Percentiles rank a stretch among this genome's conserved stretches.
These are phyloP conservation scores for Nicotiana paniculata DNA, from an alignment of 257 asterid species.

Conservation along the genomic window DNA sequence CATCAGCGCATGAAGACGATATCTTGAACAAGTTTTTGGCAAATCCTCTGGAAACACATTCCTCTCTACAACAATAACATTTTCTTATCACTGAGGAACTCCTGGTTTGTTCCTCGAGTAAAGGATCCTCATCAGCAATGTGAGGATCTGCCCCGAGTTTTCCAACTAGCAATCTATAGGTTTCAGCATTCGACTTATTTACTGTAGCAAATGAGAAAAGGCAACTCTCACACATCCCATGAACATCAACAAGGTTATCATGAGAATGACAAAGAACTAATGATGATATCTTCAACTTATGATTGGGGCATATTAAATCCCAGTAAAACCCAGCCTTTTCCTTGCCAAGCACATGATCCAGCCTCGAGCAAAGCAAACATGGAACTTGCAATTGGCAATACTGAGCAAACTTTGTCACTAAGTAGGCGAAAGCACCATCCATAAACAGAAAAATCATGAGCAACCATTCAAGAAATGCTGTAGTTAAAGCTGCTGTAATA, in stretches of 20 bases:
- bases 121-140: slow-evolving; percentile 16
- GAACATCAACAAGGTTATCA: slow-evolving; percentile 52
- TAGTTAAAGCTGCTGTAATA: slow-evolving; percentile 42
- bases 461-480: slow-evolving; percentile 81
- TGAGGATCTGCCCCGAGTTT: slow-evolving; percentile 35
- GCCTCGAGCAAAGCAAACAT: slow-evolving; percentile 86
- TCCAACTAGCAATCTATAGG: slow-evolving; percentile 36
- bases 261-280: slow-evolving; percentile 47
- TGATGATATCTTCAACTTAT: slow-evolving; percentile 56
- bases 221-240: slow-evolving; percentile 49
- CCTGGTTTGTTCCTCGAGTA: slow-evolving; percentile 12
- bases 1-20: slow-evolving; percentile 23
- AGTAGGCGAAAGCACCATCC: slow-evolving; percentile 56
- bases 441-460: slow-evolving; percentile 59
- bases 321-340: slow-evolving; percentile 44
- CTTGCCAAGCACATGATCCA: slow-evolving; percentile 65
- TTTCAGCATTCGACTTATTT: slow-evolving; percentile 46
- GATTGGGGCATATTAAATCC: slow-evolving; percentile 60
- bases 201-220: slow-evolving; percentile 42
- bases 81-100: slow-evolving; percentile 18
- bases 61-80: slow-evolving; percentile 54
- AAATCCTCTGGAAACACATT: slow-evolving; percentile 26
- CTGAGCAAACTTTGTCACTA: slow-evolving; percentile 63
- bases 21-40: slow-evolving; percentile 13
- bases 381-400: slow-evolving; percentile 49